Base-by-base conservation (phyloP, 441 rosid genomes). In the Mallotus japonicus region DNA sequence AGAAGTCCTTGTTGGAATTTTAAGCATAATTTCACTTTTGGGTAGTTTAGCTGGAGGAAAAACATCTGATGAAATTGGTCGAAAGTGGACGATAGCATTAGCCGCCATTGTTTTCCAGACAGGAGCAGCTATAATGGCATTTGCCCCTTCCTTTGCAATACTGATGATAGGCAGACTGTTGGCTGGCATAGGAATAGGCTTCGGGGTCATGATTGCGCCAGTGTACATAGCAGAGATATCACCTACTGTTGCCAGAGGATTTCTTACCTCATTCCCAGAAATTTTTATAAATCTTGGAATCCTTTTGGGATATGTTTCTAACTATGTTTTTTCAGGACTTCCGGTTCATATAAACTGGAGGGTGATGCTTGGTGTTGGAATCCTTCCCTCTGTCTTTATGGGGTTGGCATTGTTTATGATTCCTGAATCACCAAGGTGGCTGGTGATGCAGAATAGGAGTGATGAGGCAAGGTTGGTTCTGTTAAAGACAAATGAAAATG, bases 351-450 rank as follows among this genome's bases (percentile, higher is more conserved):
- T 80, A 67, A 89, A 80, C 79, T 93, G 98, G 98, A 88, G 97
- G 83, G 76, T 93, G 40, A 93, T 93, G 98, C 95, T 93, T 20
- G 98, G 93, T 0, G 89, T 92, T 14, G 97, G 98, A 63, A 89
- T 90, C 67, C 73, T 92, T 63, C 97, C 97, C 14, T 90, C 96
- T 0, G 64, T 88, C 20, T 87, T 92, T 69, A 83, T 92, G 67
- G 96, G 90, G 14, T 75, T 84, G 71, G 96, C 97, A 10, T 79
- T 93, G 13, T 92, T 88, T 50, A 76, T 93, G 37, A 93, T 93
- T 74, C 98, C 97, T 9, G 97, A 93, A 76, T 93, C 97, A 4
- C 97, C 97, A 3, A 86, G 97, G 75, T 93, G 95, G 98, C 70
- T 93, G 78, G 96, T 87, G 24, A 68, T 88, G 88, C 87, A 83